Conservation (phyloP, 768 basidiomycete genomes). For the Postia placenta region DNA sequence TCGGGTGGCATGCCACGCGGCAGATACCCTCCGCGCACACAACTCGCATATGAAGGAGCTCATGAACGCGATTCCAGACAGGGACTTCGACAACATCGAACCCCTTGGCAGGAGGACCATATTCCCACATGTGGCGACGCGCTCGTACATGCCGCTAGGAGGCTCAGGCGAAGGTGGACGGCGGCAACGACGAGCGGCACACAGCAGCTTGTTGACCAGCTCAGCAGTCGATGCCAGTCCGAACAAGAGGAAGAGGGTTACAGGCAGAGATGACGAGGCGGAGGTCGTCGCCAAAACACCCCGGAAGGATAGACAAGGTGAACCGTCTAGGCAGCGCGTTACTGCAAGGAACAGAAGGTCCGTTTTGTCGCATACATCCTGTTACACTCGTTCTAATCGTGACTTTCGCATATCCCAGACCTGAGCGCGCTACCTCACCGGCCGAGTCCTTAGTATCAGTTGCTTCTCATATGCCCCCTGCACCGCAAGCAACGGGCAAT, state of each 20-base stretch:
- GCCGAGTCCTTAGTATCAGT: constrained; percentile 70
- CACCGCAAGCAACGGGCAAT: constrained; percentile 24
- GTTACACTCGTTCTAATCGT: no score
- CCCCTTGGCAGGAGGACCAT: constrained; percentile 56
- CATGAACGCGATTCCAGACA: constrained; percentile 56
- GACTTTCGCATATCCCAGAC: constrained; percentile 28
- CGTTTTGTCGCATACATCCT: constrained; percentile 15
- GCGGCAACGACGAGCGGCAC: constrained; percentile 46
- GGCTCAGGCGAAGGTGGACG: constrained; percentile 56
- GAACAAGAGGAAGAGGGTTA: constrained; percentile 52
- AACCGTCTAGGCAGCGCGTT: constrained; percentile 41
- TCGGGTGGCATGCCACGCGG: constrained; percentile 85
- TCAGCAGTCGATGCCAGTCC: constrained; percentile 53
- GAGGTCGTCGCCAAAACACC: constrained; percentile 52
- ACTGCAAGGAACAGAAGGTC: constrained; percentile 60
- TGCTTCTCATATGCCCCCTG: constrained; percentile 51
- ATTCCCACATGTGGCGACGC: constrained; percentile 71
- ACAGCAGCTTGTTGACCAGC: constrained; percentile 43
- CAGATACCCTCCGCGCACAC: constrained; percentile 76
- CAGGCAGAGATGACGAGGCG: constrained; percentile 56
- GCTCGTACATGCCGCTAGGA: constrained; percentile 57
- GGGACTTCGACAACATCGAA: constrained; percentile 36
- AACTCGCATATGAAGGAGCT: constrained; percentile 55
- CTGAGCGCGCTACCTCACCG: constrained; percentile 62
- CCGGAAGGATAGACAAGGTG: constrained; percentile 51